Base-by-base conservation (phyloP, 2,329 filamentous ascomycete species). In the Thelonectria blattea region DNA sequence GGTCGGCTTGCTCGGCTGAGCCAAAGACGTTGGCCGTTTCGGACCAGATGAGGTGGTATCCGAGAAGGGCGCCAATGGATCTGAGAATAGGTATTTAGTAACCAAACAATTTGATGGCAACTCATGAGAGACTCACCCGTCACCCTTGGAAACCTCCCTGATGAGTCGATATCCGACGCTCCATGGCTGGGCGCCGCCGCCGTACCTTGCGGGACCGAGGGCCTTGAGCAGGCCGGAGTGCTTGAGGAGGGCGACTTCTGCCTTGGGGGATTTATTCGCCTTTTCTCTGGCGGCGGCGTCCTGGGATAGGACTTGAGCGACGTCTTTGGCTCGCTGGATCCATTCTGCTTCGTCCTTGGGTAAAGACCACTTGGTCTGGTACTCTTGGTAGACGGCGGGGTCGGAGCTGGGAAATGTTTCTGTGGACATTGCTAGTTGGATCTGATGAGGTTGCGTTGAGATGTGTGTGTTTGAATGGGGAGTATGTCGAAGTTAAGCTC, bases 31-130 rank as follows among this genome's bases (percentile, higher is more conserved):
- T 84, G 15, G 85, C 85, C 0, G 84, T 88, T 0, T 80, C 85
- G 0, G 83, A 85, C 87, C 87, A 90, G 8, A 88, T 76, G 5
- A 89, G 75, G 66, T 89, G 86, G 65, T 89, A 89, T 1, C 85
- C 87, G 0, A 89, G 77, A 0, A 90, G 79, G 86, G 88, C 88
- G 1, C 87, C 87, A 32, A 90, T 77, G 0, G 84, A 87, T 0
- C 79, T 82, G 9, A 12, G n/a, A 20, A 46, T 2, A 24, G 15
- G 1, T 24, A 46, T 6, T 18, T 1, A 2, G n/a, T 24, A 8
- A n/a, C n/a, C n/a, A n/a, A n/a, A n/a, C n/a, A n/a, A n/a, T n/a
- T n/a, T n/a, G n/a, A n/a, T n/a, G n/a, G n/a, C n/a, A n/a, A n/a
- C n/a, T 24, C 22, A 24, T 24, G 34, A 15, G 30, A 20, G 3